Percentiles rank a stretch among this genome's conserved stretches.
phyloP scores from a whole-genome alignment of 495 filamentous ascomycete species.

The Letharia columbiana region DNA sequence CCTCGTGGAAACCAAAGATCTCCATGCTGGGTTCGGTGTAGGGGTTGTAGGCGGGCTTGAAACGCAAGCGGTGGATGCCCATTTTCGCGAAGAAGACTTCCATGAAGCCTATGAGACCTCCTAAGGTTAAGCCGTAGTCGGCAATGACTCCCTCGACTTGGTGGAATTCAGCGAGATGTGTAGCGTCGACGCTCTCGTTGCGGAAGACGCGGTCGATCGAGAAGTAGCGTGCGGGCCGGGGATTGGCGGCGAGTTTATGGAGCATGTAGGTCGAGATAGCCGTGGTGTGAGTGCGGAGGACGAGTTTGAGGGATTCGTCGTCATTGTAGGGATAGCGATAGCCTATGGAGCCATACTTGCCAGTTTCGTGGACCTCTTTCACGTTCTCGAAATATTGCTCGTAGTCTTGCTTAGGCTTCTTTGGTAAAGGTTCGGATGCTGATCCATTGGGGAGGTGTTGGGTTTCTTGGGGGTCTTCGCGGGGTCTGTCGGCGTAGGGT shows the following conservation, averaged over 20 bases:
- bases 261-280: slow-evolving; percentile 81
- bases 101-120: slow-evolving; percentile 94
- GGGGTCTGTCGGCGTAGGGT: slow-evolving; percentile 61
- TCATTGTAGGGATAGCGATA: slow-evolving; percentile 90
- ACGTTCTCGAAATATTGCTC: slow-evolving; percentile 82
- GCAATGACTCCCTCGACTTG: slow-evolving; percentile 98
- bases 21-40: slow-evolving; percentile 99
- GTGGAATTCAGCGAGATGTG: slow-evolving; percentile 96
- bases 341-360: slow-evolving; percentile 87
- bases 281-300: slow-evolving; percentile 93
- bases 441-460: slow-evolving; percentile 26
- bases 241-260: slow-evolving; percentile 74
- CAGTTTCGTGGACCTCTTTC: slow-evolving; percentile 68
- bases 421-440: slow-evolving; percentile 18
- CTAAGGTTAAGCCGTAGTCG: slow-evolving; percentile 82
- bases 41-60: slow-evolving; percentile 97
- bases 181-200: slow-evolving; percentile 92
- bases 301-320: slow-evolving; percentile 80
- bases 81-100: slow-evolving; percentile 93
- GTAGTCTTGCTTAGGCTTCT: slow-evolving; percentile 53
- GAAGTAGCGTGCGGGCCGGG: slow-evolving; percentile 84
- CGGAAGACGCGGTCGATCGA: slow-evolving; percentile 96
- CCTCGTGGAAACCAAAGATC: slow-evolving; percentile 87
- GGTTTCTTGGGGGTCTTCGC: slow-evolving; percentile 51
- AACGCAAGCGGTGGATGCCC: slow-evolving; percentile 78